A percentile compares a stretch with the other conserved stretches of the same genome.
These are phyloP conservation scores for Thermothelomyces thermophilus DNA, from an alignment of 2,329 filamentous ascomycete genomes.

Conservation along the genomic window DNA sequence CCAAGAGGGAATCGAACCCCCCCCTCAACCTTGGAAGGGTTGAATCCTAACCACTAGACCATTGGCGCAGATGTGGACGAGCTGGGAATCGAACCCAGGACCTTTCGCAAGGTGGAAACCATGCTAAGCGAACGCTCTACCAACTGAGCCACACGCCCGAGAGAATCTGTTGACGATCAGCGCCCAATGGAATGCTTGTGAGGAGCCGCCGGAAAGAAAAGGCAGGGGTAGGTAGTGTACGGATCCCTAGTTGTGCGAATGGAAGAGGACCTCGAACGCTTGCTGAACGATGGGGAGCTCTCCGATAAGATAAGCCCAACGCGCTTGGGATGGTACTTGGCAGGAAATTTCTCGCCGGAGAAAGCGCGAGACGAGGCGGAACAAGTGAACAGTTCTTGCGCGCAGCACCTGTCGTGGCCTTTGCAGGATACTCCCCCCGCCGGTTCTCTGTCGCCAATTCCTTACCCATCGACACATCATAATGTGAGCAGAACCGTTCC, in stretches of 20 bases:
- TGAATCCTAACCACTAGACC: conserved; percentile 23
- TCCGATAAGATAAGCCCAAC: background rate
- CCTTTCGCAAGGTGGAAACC: conserved; percentile 16
- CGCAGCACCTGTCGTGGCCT: background rate
- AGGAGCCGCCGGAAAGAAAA: background rate
- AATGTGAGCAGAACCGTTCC: too few species aligned
- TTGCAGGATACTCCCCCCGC: background rate
- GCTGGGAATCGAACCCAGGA: conserved; percentile 23
- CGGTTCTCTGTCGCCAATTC: too few species aligned
- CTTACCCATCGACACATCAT: background rate
- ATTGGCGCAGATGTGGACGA: conserved; percentile 19
- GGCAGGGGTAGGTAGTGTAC: too few species aligned
- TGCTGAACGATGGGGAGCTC: too few species aligned
- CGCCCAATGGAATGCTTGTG: background rate
- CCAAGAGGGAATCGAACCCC: conserved; percentile 21
- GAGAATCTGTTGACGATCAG: conserved; percentile 1
- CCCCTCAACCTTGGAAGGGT: conserved; percentile 21
- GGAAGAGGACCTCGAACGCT: too few species aligned
- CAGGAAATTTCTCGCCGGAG: conserved; percentile 1
- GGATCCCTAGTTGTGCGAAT: too few species aligned
- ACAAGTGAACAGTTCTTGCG: too few species aligned
- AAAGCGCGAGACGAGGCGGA: background rate
- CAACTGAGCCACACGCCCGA: conserved; percentile 22
- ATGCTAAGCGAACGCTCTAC: conserved; percentile 23
- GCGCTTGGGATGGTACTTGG: background rate